Conservation (phyloP, 2,329 filamentous ascomycete genomes). For the Aspergillus vadensis region DNA sequence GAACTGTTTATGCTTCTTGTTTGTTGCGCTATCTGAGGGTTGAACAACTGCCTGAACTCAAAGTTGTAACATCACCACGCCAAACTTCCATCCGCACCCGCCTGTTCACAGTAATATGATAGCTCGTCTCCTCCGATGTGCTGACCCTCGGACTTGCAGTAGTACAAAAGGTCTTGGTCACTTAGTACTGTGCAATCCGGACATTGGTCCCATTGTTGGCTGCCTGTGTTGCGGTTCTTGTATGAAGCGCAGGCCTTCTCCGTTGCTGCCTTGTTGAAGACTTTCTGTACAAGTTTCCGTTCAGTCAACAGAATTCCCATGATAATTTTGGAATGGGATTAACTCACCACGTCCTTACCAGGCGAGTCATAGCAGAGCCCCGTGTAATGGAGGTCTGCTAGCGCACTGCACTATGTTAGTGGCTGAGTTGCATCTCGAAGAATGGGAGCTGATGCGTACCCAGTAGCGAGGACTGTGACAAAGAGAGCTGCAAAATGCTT, state of each 20-base stretch:
- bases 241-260: constrained; percentile 23
- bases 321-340: background rate
- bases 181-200: constrained; percentile 22
- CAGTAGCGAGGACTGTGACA: constrained; percentile 9
- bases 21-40: background rate
- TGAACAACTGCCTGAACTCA: background rate
- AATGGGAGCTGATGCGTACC: background rate
- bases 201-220: constrained; percentile 25
- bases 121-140: constrained; percentile 28
- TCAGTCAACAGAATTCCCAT: background rate
- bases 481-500: constrained; percentile 7
- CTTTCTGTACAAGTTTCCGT: constrained; percentile 12
- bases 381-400: constrained; percentile 19
- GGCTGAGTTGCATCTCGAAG: background rate
- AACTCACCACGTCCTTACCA: constrained; percentile 17
- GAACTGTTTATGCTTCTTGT: background rate
- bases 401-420: constrained; percentile 10
- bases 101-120: constrained; percentile 24
- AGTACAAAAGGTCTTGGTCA: constrained; percentile 19
- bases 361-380: constrained; percentile 19
- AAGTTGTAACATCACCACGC: constrained; percentile 13
- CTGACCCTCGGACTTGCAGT: constrained; percentile 23
- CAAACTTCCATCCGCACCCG: constrained; percentile 18
- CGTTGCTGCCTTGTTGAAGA: constrained; percentile 20
- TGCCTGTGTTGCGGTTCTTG: constrained; percentile 25